phyloP scores from a whole-genome alignment of 371 early-diverging fungal genomes.

The Coemansia sp. region DNA sequence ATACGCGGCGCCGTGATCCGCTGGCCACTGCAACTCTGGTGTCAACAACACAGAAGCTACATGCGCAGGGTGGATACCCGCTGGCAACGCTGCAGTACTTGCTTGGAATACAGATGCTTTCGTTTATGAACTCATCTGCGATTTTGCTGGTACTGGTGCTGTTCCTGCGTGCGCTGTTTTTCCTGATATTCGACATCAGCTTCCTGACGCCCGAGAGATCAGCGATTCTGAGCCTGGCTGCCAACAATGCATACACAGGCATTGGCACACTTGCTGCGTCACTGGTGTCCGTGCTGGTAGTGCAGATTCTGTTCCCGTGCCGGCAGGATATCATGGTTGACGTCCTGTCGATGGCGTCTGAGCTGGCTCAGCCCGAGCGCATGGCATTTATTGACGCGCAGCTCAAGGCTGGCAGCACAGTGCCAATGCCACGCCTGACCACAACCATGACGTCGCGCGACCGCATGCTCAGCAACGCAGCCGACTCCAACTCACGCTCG shows the following conservation, averaged over 20 bases:
- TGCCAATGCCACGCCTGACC: conserved; percentile 18
- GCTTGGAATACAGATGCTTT: conserved; percentile 27
- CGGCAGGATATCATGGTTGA: conserved; percentile 9
- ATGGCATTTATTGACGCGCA: conserved; percentile 28
- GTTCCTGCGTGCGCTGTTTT: conserved; percentile 25
- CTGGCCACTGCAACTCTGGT: conserved; percentile 27
- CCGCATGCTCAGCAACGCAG: conserved; percentile 19
- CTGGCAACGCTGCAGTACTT: conserved; percentile 21
- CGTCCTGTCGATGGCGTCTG: conserved; percentile 17
- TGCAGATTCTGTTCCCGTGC: conserved; percentile 28
- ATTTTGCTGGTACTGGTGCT: conserved; percentile 14
- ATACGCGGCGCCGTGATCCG: conserved; percentile 19
- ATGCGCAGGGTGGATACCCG: conserved; percentile 15
- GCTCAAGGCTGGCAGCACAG: conserved; percentile 1
- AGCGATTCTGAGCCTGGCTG: conserved; percentile 1
- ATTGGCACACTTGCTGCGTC: conserved; percentile 37
- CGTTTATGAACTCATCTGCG: conserved; percentile 23
- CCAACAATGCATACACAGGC: conserved; percentile 30
- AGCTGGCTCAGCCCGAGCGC: conserved; percentile 11
- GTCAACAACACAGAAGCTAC: conserved; percentile 12
- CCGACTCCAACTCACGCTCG: conserved; percentile 24
- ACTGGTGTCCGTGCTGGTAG: conserved; percentile 11
- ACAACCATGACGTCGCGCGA: conserved; percentile 13
- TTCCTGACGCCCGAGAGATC: conserved; percentile 24
- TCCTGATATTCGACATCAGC: conserved; percentile 41